Base-by-base conservation (phyloP, 1,139 yeast species). In the Taiozyma sp. region DNA sequence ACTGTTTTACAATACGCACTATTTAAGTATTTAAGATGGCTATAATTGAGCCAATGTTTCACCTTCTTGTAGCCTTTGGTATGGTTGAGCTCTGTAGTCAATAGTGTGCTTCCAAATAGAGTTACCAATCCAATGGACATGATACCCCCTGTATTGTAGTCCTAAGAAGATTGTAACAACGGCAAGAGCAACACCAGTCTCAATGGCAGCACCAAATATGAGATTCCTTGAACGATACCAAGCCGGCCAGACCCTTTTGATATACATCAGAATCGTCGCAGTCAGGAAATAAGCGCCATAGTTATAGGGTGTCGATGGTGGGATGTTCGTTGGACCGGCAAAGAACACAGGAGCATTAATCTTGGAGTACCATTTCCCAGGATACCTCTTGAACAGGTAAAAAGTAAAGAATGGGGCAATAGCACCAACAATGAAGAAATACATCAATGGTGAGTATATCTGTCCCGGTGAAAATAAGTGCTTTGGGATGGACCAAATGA, bases 161-260 rank as follows among this genome's bases (percentile, higher is more conserved):
- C 82, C 74, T 56, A 78, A 68, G 57, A 78, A 68, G 12, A 77
- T 75, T 23, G 76, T 52, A 43, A 79, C 70, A 0, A 80, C 76
- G 53, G 80, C 72, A 45, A 79, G 69, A 2, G 83, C 83, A 40
- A 78, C 80, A 14, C 87, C 87, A 4, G 84, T 81, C 28, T 80
- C 78, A n/a, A 83, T 68, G 2, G 80, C 86, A 54, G 83, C 77
- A 39, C 78, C 78, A 66, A 68, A 65, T 66, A 70, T 66, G 56
- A 49, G 69, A n/a, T 61, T 70, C 54, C 72, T 73, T 58, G 74
- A 73, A 36, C 70, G 74, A 70, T 76, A 65, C 79, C 79, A 72
- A 7, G 48, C 54, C 22, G 69, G 65, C 64, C 64, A 65, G 34
- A 49, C 53, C 44, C 51, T 62, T 51, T 62, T 63, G 13, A 68